Base-by-base conservation (phyloP, 305 asterid genomes). In the Rubia tinctorum region DNA sequence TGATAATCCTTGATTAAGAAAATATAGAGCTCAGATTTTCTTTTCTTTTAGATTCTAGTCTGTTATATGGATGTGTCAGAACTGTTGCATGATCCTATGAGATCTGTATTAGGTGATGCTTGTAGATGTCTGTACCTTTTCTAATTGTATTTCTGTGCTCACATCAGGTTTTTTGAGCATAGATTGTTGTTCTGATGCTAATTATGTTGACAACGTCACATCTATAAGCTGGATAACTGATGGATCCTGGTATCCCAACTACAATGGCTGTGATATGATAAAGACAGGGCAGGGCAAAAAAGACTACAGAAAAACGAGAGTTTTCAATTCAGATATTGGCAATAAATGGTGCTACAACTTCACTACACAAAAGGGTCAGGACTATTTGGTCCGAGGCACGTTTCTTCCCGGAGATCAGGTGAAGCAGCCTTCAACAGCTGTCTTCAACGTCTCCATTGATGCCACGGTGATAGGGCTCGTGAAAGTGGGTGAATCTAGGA, bases 281-380 rank as follows among this genome's bases (percentile, higher is more conserved):
- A 77, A 76, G 76, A 44, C 78, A 55, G 85, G 66, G 23, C 70
- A 76, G 25, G 65, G 47, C 53, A 70, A 79, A 71, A 72, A 73
- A 67, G 74, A 72, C 37, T 72, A 78, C 42, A 80, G 71, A 44
- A 77, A 68, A 73, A 78, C 88, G 34, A 77, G 90, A 56, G 69
- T 72, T 66, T 88, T 86, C 69, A 77, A 68, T 75, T 77, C 81
- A 56, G 74, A 75, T 30, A 70, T 81, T 25, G 79, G 78, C 45
- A 75, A 65, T 66, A 86, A 88, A 77, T 86, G 91, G 91, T 88
- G 91, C 69, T 86, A 83, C 72, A 74, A 60, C 75, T 77, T 88
- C 73, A 79, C 86, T 22, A 82, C 93, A 70, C 60, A 47, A 70
- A 86, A 25, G 44, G 84, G 62, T 53, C 80, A 77, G 74, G 81